Conservation (phyloP, 306 rosid genomes). For the Glycine tomentella region DNA sequence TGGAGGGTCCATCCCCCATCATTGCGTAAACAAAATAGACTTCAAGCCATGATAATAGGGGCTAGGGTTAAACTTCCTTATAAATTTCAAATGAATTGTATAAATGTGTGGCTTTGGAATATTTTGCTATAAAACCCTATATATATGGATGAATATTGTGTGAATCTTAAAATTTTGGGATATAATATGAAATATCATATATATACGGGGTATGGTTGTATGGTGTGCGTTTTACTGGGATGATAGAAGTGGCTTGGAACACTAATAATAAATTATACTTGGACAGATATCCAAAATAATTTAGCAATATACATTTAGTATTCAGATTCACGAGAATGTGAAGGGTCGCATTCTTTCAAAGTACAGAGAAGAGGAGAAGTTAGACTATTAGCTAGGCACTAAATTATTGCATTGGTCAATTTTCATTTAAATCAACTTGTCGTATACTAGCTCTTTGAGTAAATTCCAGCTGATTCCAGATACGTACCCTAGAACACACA, state of each 20-base stretch:
- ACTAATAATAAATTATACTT: neutral
- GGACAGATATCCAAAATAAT: constrained; percentile 9
- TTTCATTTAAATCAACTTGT: constrained; percentile 40
- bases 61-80: neutral
- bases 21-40: constrained; percentile 23
- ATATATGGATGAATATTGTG: neutral
- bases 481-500: neutral
- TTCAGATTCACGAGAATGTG: constrained; percentile 6
- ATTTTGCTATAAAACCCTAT: too few species aligned
- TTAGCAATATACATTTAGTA: neutral
- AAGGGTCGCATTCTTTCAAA: constrained; percentile 36
- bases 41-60: neutral
- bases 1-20: constrained; percentile 40
- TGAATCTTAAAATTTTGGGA: neutral
- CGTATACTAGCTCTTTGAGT: constrained; percentile 1
- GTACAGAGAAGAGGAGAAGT: neutral
- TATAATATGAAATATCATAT: too few species aligned
- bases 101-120: neutral
- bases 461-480: constrained; percentile 43
- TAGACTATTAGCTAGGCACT: constrained; percentile 8
- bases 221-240: too few species aligned
- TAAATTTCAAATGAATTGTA: neutral
- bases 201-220: too few species aligned
- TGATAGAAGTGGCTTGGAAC: too few species aligned
- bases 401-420: constrained; percentile 18